These are phyloP conservation scores for Candida caryicola DNA, from an alignment of 805 yeast species.

Conservation along the genomic window DNA sequence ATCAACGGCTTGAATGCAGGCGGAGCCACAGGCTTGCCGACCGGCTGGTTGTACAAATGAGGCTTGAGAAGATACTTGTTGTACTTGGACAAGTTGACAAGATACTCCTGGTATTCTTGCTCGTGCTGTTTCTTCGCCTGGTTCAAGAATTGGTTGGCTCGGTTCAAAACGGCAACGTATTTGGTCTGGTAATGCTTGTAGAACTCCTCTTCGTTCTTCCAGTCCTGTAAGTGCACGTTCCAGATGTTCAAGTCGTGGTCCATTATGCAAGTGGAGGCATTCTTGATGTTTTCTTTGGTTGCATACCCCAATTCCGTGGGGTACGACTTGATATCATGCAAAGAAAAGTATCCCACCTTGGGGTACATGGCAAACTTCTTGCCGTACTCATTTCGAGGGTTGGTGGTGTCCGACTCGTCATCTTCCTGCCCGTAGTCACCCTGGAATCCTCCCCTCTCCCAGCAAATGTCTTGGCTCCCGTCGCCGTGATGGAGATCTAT, in stretches of 20 bases:
- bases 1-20: constrained; percentile 48
- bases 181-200: constrained; percentile 55
- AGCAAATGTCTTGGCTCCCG: constrained; percentile 83
- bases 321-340: constrained; percentile 82
- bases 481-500: constrained; percentile 89
- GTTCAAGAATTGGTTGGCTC: constrained; percentile 65
- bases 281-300: constrained; percentile 62
- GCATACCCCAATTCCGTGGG: constrained; percentile 83
- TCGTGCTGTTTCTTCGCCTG: constrained; percentile 46
- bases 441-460: constrained; percentile 67
- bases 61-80: constrained; percentile 33
- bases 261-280: constrained; percentile 75
- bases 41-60: constrained; percentile 25
- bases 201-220: constrained; percentile 63
- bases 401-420: constrained; percentile 35
- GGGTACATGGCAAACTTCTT: constrained; percentile 47
- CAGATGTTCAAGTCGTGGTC: constrained; percentile 78
- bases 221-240: constrained; percentile 77
- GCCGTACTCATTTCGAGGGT: constrained; percentile 48
- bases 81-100: constrained; percentile 23
- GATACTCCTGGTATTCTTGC: constrained; percentile 27
- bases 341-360: constrained; percentile 74
- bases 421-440: constrained; percentile 47
- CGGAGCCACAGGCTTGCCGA: constrained; percentile 33
- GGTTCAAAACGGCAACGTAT: constrained; percentile 58